A percentile compares a stretch with the other conserved stretches of the same genome.
phyloP scores from a whole-genome alignment of 768 basidiomycete genomes.

The Auricularia cornea region DNA sequence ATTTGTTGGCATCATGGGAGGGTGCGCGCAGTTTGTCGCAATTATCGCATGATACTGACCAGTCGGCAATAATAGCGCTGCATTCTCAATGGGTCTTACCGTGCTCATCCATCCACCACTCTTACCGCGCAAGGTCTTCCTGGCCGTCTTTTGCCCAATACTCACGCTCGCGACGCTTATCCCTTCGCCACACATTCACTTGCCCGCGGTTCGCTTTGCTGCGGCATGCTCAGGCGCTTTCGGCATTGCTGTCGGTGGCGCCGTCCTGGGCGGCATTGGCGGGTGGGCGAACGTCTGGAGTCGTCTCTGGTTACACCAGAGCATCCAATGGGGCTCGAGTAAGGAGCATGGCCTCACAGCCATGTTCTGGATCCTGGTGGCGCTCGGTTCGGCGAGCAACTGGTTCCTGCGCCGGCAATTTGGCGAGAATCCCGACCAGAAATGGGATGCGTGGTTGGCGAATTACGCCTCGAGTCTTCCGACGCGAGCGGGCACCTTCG shows the following conservation, averaged over 20 bases:
- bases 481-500: constrained; percentile 48
- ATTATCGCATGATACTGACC: constrained; percentile 4
- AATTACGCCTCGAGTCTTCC: constrained; percentile 49
- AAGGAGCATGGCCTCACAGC: constrained; percentile 54
- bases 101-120: constrained; percentile 49
- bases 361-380: constrained; percentile 44
- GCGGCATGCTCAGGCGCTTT: constrained; percentile 50
- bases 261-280: constrained; percentile 40
- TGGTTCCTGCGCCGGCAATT: constrained; percentile 47
- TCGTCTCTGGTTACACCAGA: constrained; percentile 45
- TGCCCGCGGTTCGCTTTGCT: constrained; percentile 41
- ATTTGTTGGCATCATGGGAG: constrained; percentile 45
- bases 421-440: constrained; percentile 66
- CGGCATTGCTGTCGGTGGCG: constrained; percentile 43
- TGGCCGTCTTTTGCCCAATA: constrained; percentile 28
- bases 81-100: constrained; percentile 42
- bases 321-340: constrained; percentile 42
- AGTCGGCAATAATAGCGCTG: constrained; percentile 22
- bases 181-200: constrained; percentile 38
- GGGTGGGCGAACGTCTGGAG: constrained; percentile 59
- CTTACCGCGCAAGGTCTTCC: constrained; percentile 38
- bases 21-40: constrained; percentile 27
- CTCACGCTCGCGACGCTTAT: constrained; percentile 36
- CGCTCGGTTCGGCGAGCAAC: constrained; percentile 40
- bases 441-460: constrained; percentile 62